phyloP scores from a whole-genome alignment of 2,329 filamentous ascomycete genomes.

The Cladosporium sp. region DNA sequence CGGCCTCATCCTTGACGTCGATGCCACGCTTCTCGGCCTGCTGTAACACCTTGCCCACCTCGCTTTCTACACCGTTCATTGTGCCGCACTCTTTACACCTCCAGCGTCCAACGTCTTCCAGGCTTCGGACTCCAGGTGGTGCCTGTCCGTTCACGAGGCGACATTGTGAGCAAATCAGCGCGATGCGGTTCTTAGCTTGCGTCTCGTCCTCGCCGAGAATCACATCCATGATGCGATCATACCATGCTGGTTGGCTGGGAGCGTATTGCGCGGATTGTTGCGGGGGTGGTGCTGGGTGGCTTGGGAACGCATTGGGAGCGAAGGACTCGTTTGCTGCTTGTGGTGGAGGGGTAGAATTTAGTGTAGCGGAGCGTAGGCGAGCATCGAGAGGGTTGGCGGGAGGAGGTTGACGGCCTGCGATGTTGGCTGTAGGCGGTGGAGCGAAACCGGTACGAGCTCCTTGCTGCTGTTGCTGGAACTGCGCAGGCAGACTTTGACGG shows the following conservation, averaged over 20 bases:
- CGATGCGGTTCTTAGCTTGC: constrained; percentile 84
- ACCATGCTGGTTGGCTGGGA: constrained; percentile 65
- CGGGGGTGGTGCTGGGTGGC: constrained; percentile 36
- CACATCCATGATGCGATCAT: constrained; percentile 89
- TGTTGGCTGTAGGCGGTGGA: constrained; percentile 68
- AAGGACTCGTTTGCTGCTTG: constrained; percentile 46
- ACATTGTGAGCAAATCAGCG: constrained; percentile 79
- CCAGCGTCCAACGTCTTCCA: constrained; percentile 84
- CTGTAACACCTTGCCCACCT: constrained; percentile 68
- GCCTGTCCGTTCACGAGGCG: constrained; percentile 93
- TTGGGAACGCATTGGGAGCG: constrained; percentile 69
- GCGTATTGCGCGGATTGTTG: constrained; percentile 21
- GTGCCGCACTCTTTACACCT: constrained; percentile 82
- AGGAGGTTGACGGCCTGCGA: constrained; percentile 45
- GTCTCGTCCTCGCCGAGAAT: constrained; percentile 95
- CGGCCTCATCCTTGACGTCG: neutral
- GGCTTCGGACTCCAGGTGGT: constrained; percentile 75
- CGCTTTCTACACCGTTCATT: constrained; percentile 79
- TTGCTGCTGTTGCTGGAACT: constrained; percentile 35
- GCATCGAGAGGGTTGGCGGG: constrained; percentile 26
- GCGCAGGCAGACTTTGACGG: constrained; percentile 22
- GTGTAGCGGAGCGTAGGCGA: constrained; percentile 6
- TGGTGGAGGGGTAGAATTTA: constrained; percentile 30
- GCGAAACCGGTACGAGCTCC: constrained; percentile 60
- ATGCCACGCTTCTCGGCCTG: constrained; percentile 31